Evolutionary conservation across 257 asterid species (phyloP).

Genomic region (Mentha longifolia): DNA sequence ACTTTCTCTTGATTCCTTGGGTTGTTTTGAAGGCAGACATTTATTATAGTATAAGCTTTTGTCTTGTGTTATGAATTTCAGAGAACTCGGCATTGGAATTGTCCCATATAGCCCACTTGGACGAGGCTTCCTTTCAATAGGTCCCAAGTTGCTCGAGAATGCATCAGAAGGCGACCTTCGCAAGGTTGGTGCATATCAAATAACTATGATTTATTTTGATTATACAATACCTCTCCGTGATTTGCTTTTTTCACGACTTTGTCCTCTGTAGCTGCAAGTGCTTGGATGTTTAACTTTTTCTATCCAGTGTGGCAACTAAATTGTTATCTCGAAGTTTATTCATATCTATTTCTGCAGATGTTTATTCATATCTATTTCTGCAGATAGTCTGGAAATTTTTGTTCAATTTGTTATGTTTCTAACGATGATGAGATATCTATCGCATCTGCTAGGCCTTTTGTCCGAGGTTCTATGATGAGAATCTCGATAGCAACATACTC

Average conservation of each 20-base stretch:
- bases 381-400: too few relatives aligned
- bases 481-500: slow-evolving; percentile 22
- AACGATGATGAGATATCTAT: background rate
- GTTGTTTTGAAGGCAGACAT: background rate
- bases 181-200: slow-evolving; percentile 28
- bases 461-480: slow-evolving; percentile 30
- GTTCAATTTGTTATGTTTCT: too few relatives aligned
- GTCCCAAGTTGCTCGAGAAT: slow-evolving; percentile 19
- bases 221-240: background rate
- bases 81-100: slow-evolving; percentile 44
- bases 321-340: too few relatives aligned
- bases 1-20: background rate
- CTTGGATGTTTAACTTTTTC: background rate
- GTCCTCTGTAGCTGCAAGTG: background rate
- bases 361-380: too few relatives aligned
- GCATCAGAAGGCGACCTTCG: slow-evolving; percentile 23
- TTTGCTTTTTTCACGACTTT: too few relatives aligned
- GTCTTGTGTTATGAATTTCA: background rate
- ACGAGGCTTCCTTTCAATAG: slow-evolving; percentile 34
- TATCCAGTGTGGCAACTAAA: too few relatives aligned
- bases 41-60: background rate
- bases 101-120: slow-evolving; percentile 43
- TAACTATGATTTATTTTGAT: too few relatives aligned
- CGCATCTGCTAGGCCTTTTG: slow-evolving; percentile 18
- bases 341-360: background rate